Conservation (phyloP, 2,329 filamentous ascomycete genomes). For the Pyrenochaeta sp. region DNA sequence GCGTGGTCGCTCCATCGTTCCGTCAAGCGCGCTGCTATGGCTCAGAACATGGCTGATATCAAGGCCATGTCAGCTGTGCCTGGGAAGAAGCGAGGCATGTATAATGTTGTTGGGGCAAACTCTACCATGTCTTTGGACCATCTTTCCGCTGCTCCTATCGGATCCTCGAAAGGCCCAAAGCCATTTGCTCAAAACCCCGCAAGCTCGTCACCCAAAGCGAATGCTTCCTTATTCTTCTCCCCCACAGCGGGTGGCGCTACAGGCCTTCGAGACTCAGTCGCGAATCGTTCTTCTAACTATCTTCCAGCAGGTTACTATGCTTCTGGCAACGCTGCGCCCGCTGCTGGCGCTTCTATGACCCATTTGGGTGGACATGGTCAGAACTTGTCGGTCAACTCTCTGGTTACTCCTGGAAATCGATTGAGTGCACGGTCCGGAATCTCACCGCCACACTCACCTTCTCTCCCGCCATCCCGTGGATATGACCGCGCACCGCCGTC, state of each 20-base stretch:
- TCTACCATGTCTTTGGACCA: conserved; percentile 66
- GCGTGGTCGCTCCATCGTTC: conserved; percentile 92
- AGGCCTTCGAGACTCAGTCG: conserved; percentile 55
- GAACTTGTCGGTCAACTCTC: conserved; percentile 39
- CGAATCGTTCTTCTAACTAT: conserved; percentile 76
- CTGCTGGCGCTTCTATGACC: conserved; percentile 50
- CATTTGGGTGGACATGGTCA: conserved; percentile 51
- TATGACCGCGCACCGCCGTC: conserved; percentile 44
- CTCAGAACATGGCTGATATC: conserved; percentile 72
- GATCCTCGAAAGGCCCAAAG: conserved; percentile 38
- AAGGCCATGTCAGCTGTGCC: conserved; percentile 65
- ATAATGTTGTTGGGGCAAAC: conserved; percentile 56
- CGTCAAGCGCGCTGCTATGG: conserved; percentile 83
- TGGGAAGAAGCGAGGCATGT: conserved; percentile 48
- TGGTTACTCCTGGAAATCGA: conserved; percentile 41
- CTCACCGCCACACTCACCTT: conserved; percentile 46
- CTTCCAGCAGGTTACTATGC: conserved; percentile 93
- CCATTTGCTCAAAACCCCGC: conserved; percentile 35
- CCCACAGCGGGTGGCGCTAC: conserved; percentile 74
- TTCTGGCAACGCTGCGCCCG: conserved; percentile 64
- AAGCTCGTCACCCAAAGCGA: conserved; percentile 36
- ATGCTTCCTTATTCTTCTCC: conserved; percentile 84
- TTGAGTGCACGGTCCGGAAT: conserved; percentile 41
- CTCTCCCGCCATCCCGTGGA: conserved; percentile 44
- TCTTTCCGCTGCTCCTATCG: conserved; percentile 45